phyloP scores from a whole-genome alignment of 306 rosid species.

The Sindora glabra region DNA sequence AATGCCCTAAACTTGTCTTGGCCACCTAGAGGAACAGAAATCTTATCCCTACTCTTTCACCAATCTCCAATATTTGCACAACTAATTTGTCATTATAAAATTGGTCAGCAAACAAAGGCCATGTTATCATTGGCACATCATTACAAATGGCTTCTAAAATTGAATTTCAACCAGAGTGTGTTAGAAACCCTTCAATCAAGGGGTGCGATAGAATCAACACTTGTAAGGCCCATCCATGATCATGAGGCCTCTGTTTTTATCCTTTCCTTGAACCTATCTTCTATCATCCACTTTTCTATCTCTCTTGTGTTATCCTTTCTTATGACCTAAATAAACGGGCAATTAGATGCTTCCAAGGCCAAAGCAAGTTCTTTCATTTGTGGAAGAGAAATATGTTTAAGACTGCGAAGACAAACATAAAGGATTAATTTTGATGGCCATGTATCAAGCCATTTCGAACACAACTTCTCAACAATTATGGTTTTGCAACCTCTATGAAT shows the following conservation, averaged over 20 bases:
- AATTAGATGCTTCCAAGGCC: background rate
- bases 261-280: conserved; percentile 14
- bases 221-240: conserved; percentile 29
- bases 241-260: conserved; percentile 3
- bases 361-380: too few relatives aligned
- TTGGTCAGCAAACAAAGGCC: conserved; percentile 31
- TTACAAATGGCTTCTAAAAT: conserved; percentile 21
- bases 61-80: conserved; percentile 17
- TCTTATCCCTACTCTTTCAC: conserved; percentile 1
- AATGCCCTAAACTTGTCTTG: background rate
- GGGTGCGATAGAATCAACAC: conserved; percentile 18
- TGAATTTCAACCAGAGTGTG: conserved; percentile 37
- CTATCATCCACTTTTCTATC: background rate
- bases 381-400: background rate
- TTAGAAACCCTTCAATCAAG: conserved; percentile 24
- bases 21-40: background rate
- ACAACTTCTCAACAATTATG: too few relatives aligned
- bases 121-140: conserved; percentile 25
- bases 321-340: background rate
- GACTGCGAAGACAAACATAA: background rate
- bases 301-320: background rate
- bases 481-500: too few relatives aligned
- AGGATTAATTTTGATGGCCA: too few relatives aligned
- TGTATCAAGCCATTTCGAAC: too few relatives aligned
- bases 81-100: conserved; percentile 26